Evolutionary conservation across 2,329 filamentous ascomycete genomes (phyloP), one percentile per base, ranked within the genome.

Genomic region (Cladosporium velox): DNA sequence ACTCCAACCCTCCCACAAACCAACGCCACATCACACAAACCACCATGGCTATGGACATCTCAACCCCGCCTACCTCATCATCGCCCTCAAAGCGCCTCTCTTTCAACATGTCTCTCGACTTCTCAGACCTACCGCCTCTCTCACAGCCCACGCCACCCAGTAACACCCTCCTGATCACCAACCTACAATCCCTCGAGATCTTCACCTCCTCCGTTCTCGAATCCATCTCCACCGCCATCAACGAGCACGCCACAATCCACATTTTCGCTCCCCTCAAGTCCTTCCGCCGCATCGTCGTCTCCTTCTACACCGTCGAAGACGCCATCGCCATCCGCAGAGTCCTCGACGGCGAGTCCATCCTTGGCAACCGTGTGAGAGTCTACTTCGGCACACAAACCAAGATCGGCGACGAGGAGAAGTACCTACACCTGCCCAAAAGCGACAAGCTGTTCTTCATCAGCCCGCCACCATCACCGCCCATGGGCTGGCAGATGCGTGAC

Each of bases 111-210:
- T 89, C 87, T 26, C 85, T 95, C 74, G 91, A 94, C 75, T 86
- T 94, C 55, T 90, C 90, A 68, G 86, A 84, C 74, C 80, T 94
- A 51, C 91, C 91, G 59, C 86, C 90, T 41, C 83, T 91, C 65
- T 82, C 83, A 51, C 85, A 87, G 75, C 91, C 91, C n/a, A 88
- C 90, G 30, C 87, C 89, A 64, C 90, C 91, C 6, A 91, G 90
- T 71, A 95, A 95, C 82, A 95, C 91, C 0, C 88, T 95, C 65
- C 87, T 95, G 74, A 90, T 95, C 76, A 95, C 91, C 73, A 92
- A 92, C 80, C 87, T 95, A 67, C 82, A 88, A 74, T 87, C 91
- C 70, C 80, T 84, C 67, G 88, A 90, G 73, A 88, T 92, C 80
- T 95, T 94, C 84, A 83, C 86, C 66, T 83, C 90, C 21, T 85